phyloP scores from a whole-genome alignment of 345 rosid genomes.

The Heritiera fomes region DNA sequence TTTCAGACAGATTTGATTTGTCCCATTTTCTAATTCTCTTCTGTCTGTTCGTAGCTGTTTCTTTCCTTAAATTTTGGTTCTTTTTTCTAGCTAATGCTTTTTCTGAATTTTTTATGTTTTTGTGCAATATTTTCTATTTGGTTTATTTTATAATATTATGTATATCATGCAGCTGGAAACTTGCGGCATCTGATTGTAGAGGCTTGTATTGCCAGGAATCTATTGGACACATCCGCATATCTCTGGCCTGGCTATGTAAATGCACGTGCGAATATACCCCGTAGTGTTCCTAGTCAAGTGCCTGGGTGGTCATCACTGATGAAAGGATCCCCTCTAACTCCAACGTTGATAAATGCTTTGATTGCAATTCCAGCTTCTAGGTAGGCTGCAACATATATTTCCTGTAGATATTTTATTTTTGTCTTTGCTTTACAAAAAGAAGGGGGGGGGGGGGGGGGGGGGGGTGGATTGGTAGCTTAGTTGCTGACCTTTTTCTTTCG shows the following conservation, averaged over 20 bases:
- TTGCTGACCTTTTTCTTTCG: background rate
- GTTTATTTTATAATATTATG: background rate
- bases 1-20: background rate
- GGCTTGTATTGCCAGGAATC: constrained; percentile 88
- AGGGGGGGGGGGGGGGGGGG: background rate
- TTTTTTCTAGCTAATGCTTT: background rate
- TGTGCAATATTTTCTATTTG: background rate
- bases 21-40: background rate
- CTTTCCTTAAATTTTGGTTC: constrained; percentile 10
- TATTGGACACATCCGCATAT: constrained; percentile 88
- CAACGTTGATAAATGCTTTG: constrained; percentile 62
- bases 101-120: constrained; percentile 15
- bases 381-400: constrained; percentile 42
- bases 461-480: constrained; percentile 1
- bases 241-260: constrained; percentile 86
- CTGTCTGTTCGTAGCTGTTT: constrained; percentile 7
- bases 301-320: constrained; percentile 84
- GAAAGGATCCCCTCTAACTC: constrained; percentile 84
- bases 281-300: constrained; percentile 48
- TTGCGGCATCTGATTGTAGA: constrained; percentile 96
- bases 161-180: constrained; percentile 70
- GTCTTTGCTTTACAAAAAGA: background rate
- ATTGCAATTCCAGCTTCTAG: constrained; percentile 90
- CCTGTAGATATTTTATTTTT: background rate
- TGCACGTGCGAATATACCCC: constrained; percentile 53